Conservation (phyloP, 1,139 yeast species). For the Petasospora rhodanensis region DNA sequence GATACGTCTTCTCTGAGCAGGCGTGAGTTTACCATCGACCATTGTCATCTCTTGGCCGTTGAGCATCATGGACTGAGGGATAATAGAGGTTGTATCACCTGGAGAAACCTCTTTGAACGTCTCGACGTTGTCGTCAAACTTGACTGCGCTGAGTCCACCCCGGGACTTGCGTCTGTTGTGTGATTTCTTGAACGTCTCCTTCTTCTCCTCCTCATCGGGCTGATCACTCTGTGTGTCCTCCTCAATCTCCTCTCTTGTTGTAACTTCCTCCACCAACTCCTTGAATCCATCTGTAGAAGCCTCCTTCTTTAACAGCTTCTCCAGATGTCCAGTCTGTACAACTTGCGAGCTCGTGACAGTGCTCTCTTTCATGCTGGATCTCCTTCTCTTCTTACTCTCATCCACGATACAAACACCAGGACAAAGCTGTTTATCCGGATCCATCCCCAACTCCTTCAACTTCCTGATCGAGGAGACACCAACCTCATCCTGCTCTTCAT, state of each 20-base stretch:
- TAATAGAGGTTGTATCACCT: slow-evolving; percentile 3
- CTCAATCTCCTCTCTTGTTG: slow-evolving; percentile 19
- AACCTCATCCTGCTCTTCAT: slow-evolving; percentile 55
- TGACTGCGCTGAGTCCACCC: slow-evolving; percentile 25
- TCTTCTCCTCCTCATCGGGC: slow-evolving; percentile 5
- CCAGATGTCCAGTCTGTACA: slow-evolving; percentile 8
- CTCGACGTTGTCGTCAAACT: slow-evolving; percentile 17
- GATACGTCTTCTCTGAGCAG: slow-evolving; percentile 23
- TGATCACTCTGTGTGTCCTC: slow-evolving; percentile 15
- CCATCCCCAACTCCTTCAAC: slow-evolving; percentile 35
- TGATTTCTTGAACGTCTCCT: slow-evolving; percentile 12
- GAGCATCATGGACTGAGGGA: no score
- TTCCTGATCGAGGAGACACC: slow-evolving; percentile 44
- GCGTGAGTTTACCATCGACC: slow-evolving; percentile 1
- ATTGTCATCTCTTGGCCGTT: no score
- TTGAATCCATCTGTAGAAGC: slow-evolving; percentile 24
- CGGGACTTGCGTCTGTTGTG: slow-evolving; percentile 25
- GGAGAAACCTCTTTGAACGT: slow-evolving; percentile 11
- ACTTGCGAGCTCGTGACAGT: background rate
- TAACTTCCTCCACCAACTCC: slow-evolving; percentile 30
- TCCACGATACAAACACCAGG: slow-evolving; percentile 30
- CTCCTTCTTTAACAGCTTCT: slow-evolving; percentile 10
- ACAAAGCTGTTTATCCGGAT: slow-evolving; percentile 30
- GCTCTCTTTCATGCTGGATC: slow-evolving; percentile 8
- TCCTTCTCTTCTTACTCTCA: slow-evolving; percentile 16